Evolutionary conservation across 1,284 basidiomycete genomes (phyloP).

Genomic region (Erythrobasidium hasegawianum): DNA sequence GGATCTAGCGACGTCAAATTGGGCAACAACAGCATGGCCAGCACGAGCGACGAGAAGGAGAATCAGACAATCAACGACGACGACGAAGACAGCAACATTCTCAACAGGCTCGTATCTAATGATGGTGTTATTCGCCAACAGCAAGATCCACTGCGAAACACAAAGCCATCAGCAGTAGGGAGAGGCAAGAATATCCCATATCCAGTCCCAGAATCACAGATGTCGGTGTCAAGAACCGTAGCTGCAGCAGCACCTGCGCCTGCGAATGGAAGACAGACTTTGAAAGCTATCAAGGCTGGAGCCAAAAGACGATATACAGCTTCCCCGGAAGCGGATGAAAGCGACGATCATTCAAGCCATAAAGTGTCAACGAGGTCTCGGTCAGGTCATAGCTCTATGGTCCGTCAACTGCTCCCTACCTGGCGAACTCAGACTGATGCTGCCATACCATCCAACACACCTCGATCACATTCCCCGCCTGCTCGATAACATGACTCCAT

Average conservation of each 20-base stretch:
- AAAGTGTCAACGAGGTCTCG: background rate
- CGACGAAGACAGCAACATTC: background rate
- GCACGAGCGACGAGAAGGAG: background rate
- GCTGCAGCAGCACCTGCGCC: background rate
- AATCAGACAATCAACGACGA: background rate
- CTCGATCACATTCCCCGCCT: background rate
- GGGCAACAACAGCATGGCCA: background rate
- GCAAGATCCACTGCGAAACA: background rate
- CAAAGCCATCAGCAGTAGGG: background rate
- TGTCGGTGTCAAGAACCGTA: background rate
- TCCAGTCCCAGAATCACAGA: background rate
- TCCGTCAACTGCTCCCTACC: background rate
- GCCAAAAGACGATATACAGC: background rate
- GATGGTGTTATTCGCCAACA: no score
- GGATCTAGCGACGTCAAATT: background rate
- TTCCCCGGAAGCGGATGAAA: background rate
- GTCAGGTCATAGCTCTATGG: background rate
- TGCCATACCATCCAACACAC: background rate
- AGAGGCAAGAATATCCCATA: constrained; percentile 3
- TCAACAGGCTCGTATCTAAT: background rate
- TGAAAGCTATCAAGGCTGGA: background rate
- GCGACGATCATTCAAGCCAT: constrained; percentile 2
- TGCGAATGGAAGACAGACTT: background rate
- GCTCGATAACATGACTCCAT: background rate
- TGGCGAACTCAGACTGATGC: background rate